Evolutionary conservation across 2,329 filamentous ascomycete species (phyloP).

Genomic region (Exserohilum turcica): DNA sequence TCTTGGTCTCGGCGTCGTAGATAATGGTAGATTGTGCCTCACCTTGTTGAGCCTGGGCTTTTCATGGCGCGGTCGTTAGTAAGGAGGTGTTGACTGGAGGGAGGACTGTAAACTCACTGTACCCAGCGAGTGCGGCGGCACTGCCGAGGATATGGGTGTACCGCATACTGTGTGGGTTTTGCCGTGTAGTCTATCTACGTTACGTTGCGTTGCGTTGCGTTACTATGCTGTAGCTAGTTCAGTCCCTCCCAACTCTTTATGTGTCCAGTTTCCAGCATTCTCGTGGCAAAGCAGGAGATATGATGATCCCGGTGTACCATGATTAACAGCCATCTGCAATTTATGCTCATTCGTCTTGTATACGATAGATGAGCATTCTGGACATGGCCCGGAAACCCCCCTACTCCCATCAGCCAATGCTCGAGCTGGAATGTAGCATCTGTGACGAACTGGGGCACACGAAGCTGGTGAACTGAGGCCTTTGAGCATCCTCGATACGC

Average conservation of each 20-base stretch:
- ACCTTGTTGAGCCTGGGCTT: slow-evolving; percentile 39
- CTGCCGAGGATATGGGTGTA: slow-evolving; percentile 33
- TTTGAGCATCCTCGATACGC: slow-evolving; percentile 24
- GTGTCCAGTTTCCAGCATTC: slow-evolving; percentile 9
- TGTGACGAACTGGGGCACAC: slow-evolving; percentile 20
- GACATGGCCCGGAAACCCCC: slow-evolving; percentile 13
- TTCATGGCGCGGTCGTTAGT: slow-evolving; percentile 9
- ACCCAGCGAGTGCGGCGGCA: slow-evolving; percentile 34
- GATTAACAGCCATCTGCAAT: slow-evolving; percentile 24
- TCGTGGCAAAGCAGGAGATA: slow-evolving; percentile 18
- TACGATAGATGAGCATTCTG: slow-evolving; percentile 34
- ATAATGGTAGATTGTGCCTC: slow-evolving; percentile 36
- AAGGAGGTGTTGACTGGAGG: neutral
- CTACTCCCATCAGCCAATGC: slow-evolving; percentile 31
- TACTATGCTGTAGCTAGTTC: slow-evolving; percentile 1
- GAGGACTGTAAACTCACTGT: slow-evolving; percentile 19
- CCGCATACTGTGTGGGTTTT: slow-evolving; percentile 30
- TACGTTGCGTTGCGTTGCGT: slow-evolving; percentile 9
- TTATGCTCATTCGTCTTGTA: slow-evolving; percentile 26
- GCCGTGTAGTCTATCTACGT: slow-evolving; percentile 6
- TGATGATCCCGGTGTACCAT: slow-evolving; percentile 15
- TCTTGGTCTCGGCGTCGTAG: slow-evolving; percentile 38
- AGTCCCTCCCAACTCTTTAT: slow-evolving; percentile 30
- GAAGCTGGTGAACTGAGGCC: slow-evolving; percentile 19
- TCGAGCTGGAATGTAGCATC: slow-evolving; percentile 22